Evolutionary conservation across 352 stramenopile genomes (phyloP).

Genomic region (Pythium dissotocum): DNA sequence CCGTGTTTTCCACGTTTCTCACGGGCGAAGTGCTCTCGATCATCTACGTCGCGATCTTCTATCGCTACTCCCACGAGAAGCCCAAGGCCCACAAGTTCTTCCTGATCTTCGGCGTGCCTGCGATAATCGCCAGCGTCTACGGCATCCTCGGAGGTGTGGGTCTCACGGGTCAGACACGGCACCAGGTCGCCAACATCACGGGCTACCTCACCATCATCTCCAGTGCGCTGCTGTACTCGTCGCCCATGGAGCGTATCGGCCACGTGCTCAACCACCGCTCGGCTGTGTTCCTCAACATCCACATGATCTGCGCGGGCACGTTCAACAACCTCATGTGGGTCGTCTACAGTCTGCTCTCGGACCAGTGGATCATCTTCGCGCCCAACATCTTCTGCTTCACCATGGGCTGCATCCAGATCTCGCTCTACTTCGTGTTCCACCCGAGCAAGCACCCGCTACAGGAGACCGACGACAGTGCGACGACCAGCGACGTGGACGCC

Average conservation of each 20-base stretch:
- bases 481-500: background rate
- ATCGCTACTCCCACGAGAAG: constrained; percentile 40
- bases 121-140: constrained; percentile 40
- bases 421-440: constrained; percentile 46
- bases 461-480: background rate
- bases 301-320: constrained; percentile 48
- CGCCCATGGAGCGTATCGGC: constrained; percentile 47
- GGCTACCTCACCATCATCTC: constrained; percentile 43
- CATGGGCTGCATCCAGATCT: constrained; percentile 36
- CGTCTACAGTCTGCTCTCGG: constrained; percentile 42
- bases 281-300: constrained; percentile 45
- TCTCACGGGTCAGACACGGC: constrained; percentile 30
- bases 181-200: constrained; percentile 33
- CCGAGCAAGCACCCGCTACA: constrained; percentile 37
- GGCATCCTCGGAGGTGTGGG: constrained; percentile 33
- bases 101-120: constrained; percentile 16
- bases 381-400: constrained; percentile 43
- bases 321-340: constrained; percentile 56
- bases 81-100: constrained; percentile 39
- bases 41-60: constrained; percentile 49
- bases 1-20: constrained; percentile 43
- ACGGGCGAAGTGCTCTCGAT: constrained; percentile 38
- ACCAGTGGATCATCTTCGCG: constrained; percentile 49
- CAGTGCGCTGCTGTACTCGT: constrained; percentile 52
- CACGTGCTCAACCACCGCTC: constrained; percentile 47